Base-by-base conservation (phyloP, 306 rosid genomes). In the Alnus rubra region DNA sequence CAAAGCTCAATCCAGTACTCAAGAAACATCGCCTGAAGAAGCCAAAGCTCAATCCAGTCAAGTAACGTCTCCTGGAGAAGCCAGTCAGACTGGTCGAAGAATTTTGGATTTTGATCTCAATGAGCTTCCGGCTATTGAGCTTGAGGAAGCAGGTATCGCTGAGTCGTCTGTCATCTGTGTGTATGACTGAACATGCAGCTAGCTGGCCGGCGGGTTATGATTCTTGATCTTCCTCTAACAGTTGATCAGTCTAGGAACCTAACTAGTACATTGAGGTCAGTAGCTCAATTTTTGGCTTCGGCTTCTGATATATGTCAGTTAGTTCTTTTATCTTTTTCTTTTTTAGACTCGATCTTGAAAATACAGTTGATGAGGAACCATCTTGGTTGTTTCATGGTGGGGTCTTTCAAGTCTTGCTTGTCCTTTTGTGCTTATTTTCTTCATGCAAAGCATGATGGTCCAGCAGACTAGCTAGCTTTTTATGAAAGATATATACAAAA, bases 81-180 rank as follows among this genome's bases (percentile, higher is more conserved):
- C 68, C 39, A 60, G 37, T 33, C 72, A 68, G 72, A 68, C 51
- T n/a, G 71, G 28, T 33, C 50, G 9, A 37, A 18, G 52, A 76
- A 28, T 76, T 39, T 49, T 82, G 23, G 23, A 76, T 49, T 65
- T 90, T 63, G 94, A 88, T 84, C 94, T 90, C 69, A 90, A 88
- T 49, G 75, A 82, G 76, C 83, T 35, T 64, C 91, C 90, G 48
- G 37, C 87, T 7, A 50, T 52, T 58, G 86, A 84, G 58, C 87
- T 51, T 7, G 86, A 78, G n/a, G 79, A 64, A 50, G 84, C 65
- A 23, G 28, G 28, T 73, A 70, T 14, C n/a, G 74, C 62, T 45
- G n/a, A 28, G n/a, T 69, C 79, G n/a, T 69, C 79, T 18, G 44
- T 13, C 47, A 31, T 30, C 2, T 11, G 11, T 33, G 0, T 23